Conservation (phyloP, 176 grass and related monocot species). For the Tuctoria greenei region DNA sequence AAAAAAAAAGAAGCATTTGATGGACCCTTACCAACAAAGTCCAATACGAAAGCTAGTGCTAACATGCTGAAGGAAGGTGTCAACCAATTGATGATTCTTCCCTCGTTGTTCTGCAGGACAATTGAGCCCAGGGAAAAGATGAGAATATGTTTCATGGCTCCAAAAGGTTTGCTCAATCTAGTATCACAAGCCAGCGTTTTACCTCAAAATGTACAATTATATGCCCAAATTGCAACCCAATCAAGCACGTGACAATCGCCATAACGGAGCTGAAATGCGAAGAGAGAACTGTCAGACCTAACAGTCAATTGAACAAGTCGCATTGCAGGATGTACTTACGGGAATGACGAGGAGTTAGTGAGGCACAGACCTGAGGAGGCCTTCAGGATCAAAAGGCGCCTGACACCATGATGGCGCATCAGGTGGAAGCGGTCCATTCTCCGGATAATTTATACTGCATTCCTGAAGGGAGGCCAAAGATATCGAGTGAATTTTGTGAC, state of each 20-base stretch:
- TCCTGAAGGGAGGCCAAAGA: slow-evolving; percentile 45
- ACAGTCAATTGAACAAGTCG: background rate
- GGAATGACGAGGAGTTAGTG: slow-evolving; percentile 1
- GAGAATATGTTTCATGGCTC: background rate
- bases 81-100: slow-evolving; percentile 75
- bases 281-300: slow-evolving; percentile 30
- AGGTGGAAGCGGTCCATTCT: slow-evolving; percentile 63
- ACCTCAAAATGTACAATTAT: slow-evolving; percentile 86
- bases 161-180: slow-evolving; percentile 13
- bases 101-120: slow-evolving; percentile 67
- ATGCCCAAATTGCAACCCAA: slow-evolving; percentile 92
- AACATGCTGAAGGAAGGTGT: slow-evolving; percentile 70
- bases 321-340: background rate
- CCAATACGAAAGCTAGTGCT: slow-evolving; percentile 59
- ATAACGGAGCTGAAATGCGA: slow-evolving; percentile 67
- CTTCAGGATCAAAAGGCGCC: slow-evolving; percentile 95
- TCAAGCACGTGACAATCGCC: slow-evolving; percentile 86
- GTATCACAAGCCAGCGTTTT: slow-evolving; percentile 3
- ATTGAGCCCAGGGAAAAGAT: slow-evolving; percentile 1
- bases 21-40: slow-evolving; percentile 58
- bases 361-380: slow-evolving; percentile 64
- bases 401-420: slow-evolving; percentile 91
- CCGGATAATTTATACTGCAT: slow-evolving; percentile 70
- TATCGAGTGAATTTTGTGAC: background rate
- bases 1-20: background rate